Evolutionary conservation across 192 early-diverging fungal genomes (phyloP).

Genomic region (Entomortierella beljakovae): DNA sequence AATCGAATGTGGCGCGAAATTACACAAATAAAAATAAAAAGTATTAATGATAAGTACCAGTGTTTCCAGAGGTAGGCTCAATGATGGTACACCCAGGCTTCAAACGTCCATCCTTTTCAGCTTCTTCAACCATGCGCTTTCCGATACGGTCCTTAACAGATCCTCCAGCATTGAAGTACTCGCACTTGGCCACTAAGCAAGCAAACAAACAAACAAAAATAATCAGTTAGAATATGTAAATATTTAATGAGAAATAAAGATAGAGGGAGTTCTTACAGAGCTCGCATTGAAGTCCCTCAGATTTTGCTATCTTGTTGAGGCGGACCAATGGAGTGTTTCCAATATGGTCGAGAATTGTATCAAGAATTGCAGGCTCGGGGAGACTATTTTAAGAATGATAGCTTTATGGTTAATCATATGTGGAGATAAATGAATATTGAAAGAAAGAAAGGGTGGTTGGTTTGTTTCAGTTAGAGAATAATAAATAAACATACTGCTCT

Average conservation of each 20-base stretch:
- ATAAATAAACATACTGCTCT: slow-evolving; percentile 38
- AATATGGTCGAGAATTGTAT: slow-evolving; percentile 94
- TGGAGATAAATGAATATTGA: not conserved
- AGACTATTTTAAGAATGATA: slow-evolving; percentile 25
- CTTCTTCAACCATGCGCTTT: slow-evolving; percentile 95
- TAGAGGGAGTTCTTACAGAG: slow-evolving; percentile 66
- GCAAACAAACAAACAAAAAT: slow-evolving; percentile 28
- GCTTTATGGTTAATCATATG: no score
- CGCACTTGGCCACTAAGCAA: slow-evolving; percentile 88
- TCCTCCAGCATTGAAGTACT: slow-evolving; percentile 99
- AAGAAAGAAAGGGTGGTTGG: not conserved
- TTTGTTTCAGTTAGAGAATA: not conserved
- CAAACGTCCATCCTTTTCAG: slow-evolving; percentile 90
- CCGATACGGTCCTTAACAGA: slow-evolving; percentile 99
- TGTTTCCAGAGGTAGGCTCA: slow-evolving; percentile 99
- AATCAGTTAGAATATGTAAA: not conserved
- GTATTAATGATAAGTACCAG: slow-evolving; percentile 66
- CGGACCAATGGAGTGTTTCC: slow-evolving; percentile 97
- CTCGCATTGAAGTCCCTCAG: slow-evolving; percentile 95
- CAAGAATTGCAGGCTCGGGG: slow-evolving; percentile 83
- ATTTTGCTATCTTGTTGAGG: slow-evolving; percentile 87
- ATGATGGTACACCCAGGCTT: slow-evolving; percentile 96
- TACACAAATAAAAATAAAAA: slow-evolving; percentile 1
- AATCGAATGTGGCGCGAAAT: not conserved
- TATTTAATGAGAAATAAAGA: not conserved